Evolutionary conservation across 2,329 filamentous ascomycete species (phyloP), one percentile per base, ranked within the genome.

Genomic region (Mariannaea sp.): DNA sequence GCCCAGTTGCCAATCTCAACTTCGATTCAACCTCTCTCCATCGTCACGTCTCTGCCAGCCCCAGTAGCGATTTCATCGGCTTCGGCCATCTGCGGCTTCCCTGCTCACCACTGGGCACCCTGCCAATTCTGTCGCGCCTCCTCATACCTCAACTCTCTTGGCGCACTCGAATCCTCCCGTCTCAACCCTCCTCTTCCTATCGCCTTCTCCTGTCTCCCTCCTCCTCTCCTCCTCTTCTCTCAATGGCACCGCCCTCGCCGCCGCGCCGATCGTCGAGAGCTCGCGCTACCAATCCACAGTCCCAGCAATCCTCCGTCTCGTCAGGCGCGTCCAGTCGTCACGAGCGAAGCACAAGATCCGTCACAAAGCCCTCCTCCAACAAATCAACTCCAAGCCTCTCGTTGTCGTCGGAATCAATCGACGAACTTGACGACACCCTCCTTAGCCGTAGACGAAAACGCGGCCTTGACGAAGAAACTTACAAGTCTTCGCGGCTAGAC

Each of bases 221-320:
- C 42, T 51, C 40, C 63, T 24, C 60, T 58, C 62, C 53, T 47
- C 57, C 49, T 51, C 47, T 62, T 53, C 53, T 42, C 71, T 77
- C 77, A 78, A 83, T 83, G 82, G 81, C 82, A 79, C 81, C 78
- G 69, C 76, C 76, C 65, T 83, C 88, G 70, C 90, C 89, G 72
- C 88, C 89, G 72, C 88, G 93, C 76, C 90, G 93, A 72, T 96
- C 92, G 69, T 94, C 92, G 74, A 87, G 93, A 82, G 91, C 91
- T 78, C 89, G 90, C 71, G 85, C 85, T 68, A 86, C 84, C 65
- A 89, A 92, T 78, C 82, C 86, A 68, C 83, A 85, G 75, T 85
- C 87, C 66, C 86, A 90, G 65, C 87, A 90, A 66, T 90, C 89
- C 59, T 91, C 89, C 58, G 86, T 89, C 43, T 93, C 90, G 35